Conservation (phyloP, 192 early-diverging fungal species). For the Borealophlyctis nickersoniae region DNA sequence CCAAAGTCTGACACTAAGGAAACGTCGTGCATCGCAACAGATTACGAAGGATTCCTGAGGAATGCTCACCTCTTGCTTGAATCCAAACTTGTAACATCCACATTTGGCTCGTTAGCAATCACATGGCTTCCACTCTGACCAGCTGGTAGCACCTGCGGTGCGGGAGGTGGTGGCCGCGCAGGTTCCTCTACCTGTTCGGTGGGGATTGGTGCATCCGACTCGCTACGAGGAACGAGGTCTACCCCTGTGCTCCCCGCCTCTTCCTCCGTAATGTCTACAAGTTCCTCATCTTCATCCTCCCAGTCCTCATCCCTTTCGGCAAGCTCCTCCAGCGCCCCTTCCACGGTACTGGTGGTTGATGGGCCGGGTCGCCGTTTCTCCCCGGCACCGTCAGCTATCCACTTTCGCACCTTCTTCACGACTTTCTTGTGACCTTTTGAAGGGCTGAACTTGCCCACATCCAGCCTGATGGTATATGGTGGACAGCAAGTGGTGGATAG, state of each 20-base stretch:
- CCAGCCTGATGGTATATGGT: constrained; percentile 69
- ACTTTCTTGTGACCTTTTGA: constrained; percentile 68
- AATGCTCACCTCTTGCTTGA: too few species aligned
- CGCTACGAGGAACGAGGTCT: too few species aligned
- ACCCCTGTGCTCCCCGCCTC: neutral
- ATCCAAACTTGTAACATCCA: too few species aligned
- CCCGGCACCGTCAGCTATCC: constrained; percentile 4
- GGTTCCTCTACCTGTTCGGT: too few species aligned
- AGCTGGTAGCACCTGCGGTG: too few species aligned
- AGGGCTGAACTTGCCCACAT: constrained; percentile 49
- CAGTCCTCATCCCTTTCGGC: constrained; percentile 18
- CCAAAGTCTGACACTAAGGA: too few species aligned
- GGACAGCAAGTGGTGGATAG: constrained; percentile 68
- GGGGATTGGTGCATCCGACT: too few species aligned
- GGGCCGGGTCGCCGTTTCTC: neutral
- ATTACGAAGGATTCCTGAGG: too few species aligned
- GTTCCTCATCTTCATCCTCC: constrained; percentile 22
- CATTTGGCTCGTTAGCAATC: too few species aligned
- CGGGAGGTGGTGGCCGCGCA: too few species aligned
- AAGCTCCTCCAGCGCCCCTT: neutral
- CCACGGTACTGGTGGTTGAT: neutral
- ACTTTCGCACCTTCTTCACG: constrained; percentile 60
- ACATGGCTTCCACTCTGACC: too few species aligned
- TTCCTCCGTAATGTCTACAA: neutral
- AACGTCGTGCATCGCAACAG: too few species aligned